These are phyloP conservation scores for Solanum pennellii DNA, from an alignment of 257 asterid genomes.

Conservation along the genomic window DNA sequence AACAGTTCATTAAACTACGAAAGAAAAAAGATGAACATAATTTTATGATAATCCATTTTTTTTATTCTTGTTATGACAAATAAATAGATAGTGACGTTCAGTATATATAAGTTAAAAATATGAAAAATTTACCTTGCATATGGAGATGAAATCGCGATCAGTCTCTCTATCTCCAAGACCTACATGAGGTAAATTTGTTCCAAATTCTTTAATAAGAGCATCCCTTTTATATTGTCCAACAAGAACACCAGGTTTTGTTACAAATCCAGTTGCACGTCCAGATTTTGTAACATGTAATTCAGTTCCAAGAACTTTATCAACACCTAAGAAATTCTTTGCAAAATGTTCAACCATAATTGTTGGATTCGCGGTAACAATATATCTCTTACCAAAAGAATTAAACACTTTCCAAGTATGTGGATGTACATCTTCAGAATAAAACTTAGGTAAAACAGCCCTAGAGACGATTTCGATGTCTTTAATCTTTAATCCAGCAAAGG, in stretches of 20 bases:
- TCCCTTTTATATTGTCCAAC: slow-evolving; percentile 46
- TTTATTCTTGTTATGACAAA: no score
- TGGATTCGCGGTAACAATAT: slow-evolving; percentile 65
- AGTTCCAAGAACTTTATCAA: slow-evolving; percentile 78
- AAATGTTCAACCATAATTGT: slow-evolving; percentile 80
- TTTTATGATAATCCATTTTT: no score
- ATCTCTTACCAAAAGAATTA: slow-evolving; percentile 62
- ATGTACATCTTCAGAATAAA: slow-evolving; percentile 70
- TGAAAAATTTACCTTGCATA: slow-evolving; percentile 63
- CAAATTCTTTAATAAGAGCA: slow-evolving; percentile 57
- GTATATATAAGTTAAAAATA: background rate
- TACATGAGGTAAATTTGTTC: slow-evolving; percentile 49
- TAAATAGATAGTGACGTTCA: background rate
- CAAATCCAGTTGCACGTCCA: slow-evolving; percentile 81
- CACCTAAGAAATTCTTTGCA: slow-evolving; percentile 51
- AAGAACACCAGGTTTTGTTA: slow-evolving; percentile 67
- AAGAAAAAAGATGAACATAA: background rate
- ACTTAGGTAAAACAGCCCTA: slow-evolving; percentile 68
- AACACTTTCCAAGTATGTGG: slow-evolving; percentile 68
- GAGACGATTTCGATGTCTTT: slow-evolving; percentile 75
- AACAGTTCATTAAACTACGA: background rate
- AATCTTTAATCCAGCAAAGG: slow-evolving; percentile 57
- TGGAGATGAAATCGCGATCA: slow-evolving; percentile 74
- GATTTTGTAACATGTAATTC: slow-evolving; percentile 50
- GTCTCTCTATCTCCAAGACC: slow-evolving; percentile 82